phyloP scores from a whole-genome alignment of 352 stramenopile genomes.

The Phytophthora tentaculata region DNA sequence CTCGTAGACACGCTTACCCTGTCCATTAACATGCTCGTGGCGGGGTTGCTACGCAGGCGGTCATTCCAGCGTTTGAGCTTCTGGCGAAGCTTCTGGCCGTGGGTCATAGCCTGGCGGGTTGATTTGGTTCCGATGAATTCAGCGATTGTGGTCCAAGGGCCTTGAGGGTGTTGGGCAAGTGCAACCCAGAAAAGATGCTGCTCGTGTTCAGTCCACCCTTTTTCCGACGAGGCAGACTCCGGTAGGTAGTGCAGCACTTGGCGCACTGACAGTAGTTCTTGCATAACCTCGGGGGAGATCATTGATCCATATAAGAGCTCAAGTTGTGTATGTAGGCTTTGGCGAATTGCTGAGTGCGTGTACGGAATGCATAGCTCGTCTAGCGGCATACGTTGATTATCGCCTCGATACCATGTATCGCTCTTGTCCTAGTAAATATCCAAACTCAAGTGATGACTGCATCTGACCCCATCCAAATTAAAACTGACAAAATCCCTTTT shows the following conservation, averaged over 20 bases:
- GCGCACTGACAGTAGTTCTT: constrained; percentile 36
- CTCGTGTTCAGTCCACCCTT: constrained; percentile 44
- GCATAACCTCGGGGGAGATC: constrained; percentile 42
- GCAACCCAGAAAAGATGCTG: constrained; percentile 54
- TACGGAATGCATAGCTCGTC: neutral
- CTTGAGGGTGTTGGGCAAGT: constrained; percentile 45
- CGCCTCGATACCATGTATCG: constrained; percentile 6
- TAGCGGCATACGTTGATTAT: constrained; percentile 1
- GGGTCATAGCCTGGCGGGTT: constrained; percentile 55
- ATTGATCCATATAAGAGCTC: constrained; percentile 8
- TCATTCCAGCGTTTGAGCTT: constrained; percentile 58
- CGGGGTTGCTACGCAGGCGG: constrained; percentile 36
- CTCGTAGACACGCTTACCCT: constrained; percentile 13
- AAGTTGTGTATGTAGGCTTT: constrained; percentile 6
- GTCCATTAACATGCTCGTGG: constrained; percentile 30
- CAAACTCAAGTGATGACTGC: constrained; percentile 14
- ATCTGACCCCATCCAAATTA: constrained; percentile 8
- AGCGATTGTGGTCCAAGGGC: constrained; percentile 53
- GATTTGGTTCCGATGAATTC: constrained; percentile 56
- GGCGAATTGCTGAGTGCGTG: constrained; percentile 27
- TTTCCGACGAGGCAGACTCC: constrained; percentile 27
- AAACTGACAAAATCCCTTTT: constrained; percentile 33
- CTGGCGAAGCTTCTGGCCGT: constrained; percentile 58
- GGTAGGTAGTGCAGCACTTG: constrained; percentile 39
- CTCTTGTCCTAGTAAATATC: constrained; percentile 19